A percentile compares a stretch with the other conserved stretches of the same genome.
Evolutionary conservation across 2,329 filamentous ascomycete genomes (phyloP).

Genomic region (Lasiodiplodia hormozganensis): DNA sequence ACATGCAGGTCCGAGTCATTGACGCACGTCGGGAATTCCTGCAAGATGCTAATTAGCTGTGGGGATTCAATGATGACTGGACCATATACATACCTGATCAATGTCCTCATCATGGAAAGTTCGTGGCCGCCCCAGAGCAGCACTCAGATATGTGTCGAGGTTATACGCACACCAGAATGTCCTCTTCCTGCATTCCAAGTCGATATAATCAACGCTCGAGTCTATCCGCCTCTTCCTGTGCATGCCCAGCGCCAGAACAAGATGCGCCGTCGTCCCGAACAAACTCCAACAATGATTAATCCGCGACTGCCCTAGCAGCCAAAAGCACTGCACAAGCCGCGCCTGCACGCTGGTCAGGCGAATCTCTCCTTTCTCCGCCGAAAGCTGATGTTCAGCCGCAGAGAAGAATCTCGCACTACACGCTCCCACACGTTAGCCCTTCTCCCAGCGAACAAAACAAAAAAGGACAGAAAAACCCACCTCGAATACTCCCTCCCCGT

Average conservation of each 20-base stretch:
- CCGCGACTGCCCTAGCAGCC: slow-evolving; percentile 65
- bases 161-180: slow-evolving; percentile 70
- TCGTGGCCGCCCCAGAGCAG: slow-evolving; percentile 66
- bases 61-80: slow-evolving; percentile 50
- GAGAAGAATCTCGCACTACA: slow-evolving; percentile 54
- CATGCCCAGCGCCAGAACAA: slow-evolving; percentile 54
- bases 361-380: slow-evolving; percentile 60
- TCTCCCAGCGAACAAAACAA: too few species aligned
- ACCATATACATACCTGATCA: slow-evolving; percentile 55
- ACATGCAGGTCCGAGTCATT: slow-evolving; percentile 43
- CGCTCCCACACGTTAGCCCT: slow-evolving; percentile 29
- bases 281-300: slow-evolving; percentile 68
- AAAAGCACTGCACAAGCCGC: slow-evolving; percentile 64
- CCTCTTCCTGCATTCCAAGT: slow-evolving; percentile 61
- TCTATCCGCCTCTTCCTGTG: slow-evolving; percentile 28
- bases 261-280: slow-evolving; percentile 64
- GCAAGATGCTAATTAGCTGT: slow-evolving; percentile 34
- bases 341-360: slow-evolving; percentile 65
- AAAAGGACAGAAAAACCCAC: background rate
- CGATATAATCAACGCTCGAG: slow-evolving; percentile 51
- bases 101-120: slow-evolving; percentile 70
- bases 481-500: slow-evolving; percentile 8
- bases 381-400: slow-evolving; percentile 53
- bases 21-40: slow-evolving; percentile 46
- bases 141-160: slow-evolving; percentile 68